Evolutionary conservation across 1,284 basidiomycete species (phyloP), one percentile per base, ranked within the genome.

Genomic region (Malassezia yamatoensis): DNA sequence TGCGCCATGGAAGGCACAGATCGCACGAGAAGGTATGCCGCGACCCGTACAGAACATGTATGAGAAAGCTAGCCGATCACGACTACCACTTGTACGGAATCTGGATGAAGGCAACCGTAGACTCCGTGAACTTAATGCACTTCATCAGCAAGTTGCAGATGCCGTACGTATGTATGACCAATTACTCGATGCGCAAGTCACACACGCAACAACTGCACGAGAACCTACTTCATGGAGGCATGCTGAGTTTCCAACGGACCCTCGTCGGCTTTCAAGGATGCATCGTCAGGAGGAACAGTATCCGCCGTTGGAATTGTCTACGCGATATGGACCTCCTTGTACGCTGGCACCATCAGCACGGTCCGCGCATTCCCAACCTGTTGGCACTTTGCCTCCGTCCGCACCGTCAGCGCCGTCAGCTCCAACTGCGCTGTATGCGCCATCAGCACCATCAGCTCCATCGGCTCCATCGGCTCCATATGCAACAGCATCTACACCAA

Each of bases 61-160:
- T 65, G 86, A 90, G 58, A 89, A 86, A 68, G 90, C 90, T 2
- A 86, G 81, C 61, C 80, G 82, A 4, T 72, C 93, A 48, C 78
- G 88, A 60, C 87, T 88, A 0, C 91, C 90, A 71, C 76, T 96
- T 54, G 86, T 85, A 2, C 79, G 88, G 75, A 88, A 83, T 66
- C 76, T 91, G 54, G 89, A 89, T 72, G 90, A 96, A 71, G 82
- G 88, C 11, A 83, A 82, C 15, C 81, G 87, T 67, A 90, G 93
- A 81, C 86, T 90, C 77, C 80, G 86, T 84, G 67, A 89, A 69
- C 78, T 96, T 16, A 79, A 83, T 8, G 88, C 91, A 49, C 94
- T 96, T 90, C 87, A 96, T 68, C 85, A 86, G 58, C 91, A 94
- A 75, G 79, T 96, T 2, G 87, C 88, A 0, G 83, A 93, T 74